Conservation (phyloP, 2,329 filamentous ascomycete genomes). For the Verticillium zaregamsianum region DNA sequence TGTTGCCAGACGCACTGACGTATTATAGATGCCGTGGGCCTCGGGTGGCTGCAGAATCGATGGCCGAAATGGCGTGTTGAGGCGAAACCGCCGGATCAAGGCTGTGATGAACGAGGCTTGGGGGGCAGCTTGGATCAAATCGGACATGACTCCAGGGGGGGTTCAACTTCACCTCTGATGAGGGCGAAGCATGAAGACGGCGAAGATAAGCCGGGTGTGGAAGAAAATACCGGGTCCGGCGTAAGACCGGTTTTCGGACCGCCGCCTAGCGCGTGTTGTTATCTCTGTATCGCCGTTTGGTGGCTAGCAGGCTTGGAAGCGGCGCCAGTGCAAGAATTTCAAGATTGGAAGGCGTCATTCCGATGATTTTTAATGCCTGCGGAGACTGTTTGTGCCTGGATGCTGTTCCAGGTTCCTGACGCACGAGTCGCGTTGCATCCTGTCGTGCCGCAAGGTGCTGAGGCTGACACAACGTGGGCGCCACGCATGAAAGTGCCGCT, state of each 20-base stretch:
- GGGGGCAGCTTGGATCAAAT: background rate
- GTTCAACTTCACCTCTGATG: background rate
- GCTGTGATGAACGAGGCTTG: background rate
- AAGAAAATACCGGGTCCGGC: background rate
- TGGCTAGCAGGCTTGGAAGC: background rate
- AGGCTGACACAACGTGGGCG: background rate
- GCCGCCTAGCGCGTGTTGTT: background rate
- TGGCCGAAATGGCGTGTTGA: background rate
- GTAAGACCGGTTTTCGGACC: background rate
- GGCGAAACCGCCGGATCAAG: background rate
- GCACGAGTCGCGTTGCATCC: background rate
- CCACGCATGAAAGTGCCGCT: background rate
- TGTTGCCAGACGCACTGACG: background rate
- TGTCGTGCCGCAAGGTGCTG: background rate
- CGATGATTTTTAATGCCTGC: background rate
- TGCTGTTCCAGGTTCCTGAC: background rate
- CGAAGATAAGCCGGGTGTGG: background rate
- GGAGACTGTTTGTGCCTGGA: too few species aligned
- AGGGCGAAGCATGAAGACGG: background rate
- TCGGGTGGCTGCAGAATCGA: background rate
- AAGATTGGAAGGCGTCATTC: background rate
- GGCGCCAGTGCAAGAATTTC: background rate
- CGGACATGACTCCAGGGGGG: background rate
- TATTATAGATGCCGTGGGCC: background rate
- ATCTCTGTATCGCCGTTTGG: background rate